Conservation (phyloP, 805 yeast genomes). For the Pichia sporocuriosa region DNA sequence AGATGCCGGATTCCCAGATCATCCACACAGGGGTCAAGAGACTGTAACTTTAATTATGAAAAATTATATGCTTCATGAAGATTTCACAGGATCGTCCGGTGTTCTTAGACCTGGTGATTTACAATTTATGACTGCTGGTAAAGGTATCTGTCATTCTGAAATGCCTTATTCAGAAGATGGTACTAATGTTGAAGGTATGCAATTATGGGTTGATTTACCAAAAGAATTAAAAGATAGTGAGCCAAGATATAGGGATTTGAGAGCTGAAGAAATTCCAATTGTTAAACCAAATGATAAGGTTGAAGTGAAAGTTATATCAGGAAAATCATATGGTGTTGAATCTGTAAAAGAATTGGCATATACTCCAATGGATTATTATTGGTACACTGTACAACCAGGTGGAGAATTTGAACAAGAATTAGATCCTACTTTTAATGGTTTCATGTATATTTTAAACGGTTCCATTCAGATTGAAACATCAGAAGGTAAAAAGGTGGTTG, state of each 20-base stretch:
- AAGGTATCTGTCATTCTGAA: constrained; percentile 80
- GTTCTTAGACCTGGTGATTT: constrained; percentile 73
- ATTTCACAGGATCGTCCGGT: constrained; percentile 81
- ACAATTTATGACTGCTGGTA: constrained; percentile 93
- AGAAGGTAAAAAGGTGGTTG: constrained; percentile 25
- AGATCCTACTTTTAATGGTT: constrained; percentile 56
- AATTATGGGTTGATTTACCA: constrained; percentile 85
- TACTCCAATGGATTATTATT: constrained; percentile 73
- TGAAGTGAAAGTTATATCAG: constrained; percentile 67
- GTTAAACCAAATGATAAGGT: constrained; percentile 60
- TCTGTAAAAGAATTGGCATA: constrained; percentile 70
- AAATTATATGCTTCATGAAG: constrained; percentile 75
- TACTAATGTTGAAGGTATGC: constrained; percentile 55
- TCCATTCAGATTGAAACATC: constrained; percentile 39
- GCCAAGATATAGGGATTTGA: constrained; percentile 76
- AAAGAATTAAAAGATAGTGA: constrained; percentile 49
- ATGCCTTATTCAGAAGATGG: constrained; percentile 64
- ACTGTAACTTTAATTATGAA: constrained; percentile 63
- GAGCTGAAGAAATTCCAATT: constrained; percentile 62
- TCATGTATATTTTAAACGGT: constrained; percentile 64
- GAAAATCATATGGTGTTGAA: constrained; percentile 68
- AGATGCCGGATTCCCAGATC: constrained; percentile 75
- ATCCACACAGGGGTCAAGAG: constrained; percentile 79
- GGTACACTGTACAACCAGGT: constrained; percentile 57
- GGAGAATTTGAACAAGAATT: constrained; percentile 56